phyloP scores from a whole-genome alignment of 192 early-diverging fungal genomes.

The Spizellomyces punctatus region DNA sequence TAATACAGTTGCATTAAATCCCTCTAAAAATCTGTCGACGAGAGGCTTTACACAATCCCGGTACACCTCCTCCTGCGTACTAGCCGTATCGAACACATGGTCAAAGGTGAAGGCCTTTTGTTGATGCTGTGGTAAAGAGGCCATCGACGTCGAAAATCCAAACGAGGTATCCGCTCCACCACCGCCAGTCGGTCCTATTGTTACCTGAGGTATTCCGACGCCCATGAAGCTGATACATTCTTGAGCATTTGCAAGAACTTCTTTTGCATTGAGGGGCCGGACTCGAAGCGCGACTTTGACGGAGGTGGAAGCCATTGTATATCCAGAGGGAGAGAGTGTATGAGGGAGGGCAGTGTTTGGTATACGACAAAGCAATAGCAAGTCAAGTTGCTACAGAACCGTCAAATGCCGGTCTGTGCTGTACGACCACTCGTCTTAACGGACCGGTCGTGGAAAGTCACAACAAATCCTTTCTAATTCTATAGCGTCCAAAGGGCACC shows the following conservation, averaged over 20 bases:
- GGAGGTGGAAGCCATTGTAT: conserved; percentile 38
- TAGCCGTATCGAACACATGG: conserved; percentile 68
- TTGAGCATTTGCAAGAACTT: conserved; percentile 61
- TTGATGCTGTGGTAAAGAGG: not conserved
- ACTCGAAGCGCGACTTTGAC: conserved; percentile 78
- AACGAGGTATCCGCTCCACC: too few species aligned
- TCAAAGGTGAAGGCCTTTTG: conserved; percentile 49
- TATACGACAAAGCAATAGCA: too few species aligned
- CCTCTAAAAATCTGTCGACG: conserved; percentile 54
- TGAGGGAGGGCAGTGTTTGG: too few species aligned
- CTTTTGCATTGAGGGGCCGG: conserved; percentile 76
- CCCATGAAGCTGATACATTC: conserved; percentile 34
- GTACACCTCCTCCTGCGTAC: conserved; percentile 80
- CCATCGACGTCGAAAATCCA: not conserved
- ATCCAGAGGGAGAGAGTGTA: too few species aligned
- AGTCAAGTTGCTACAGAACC: too few species aligned
- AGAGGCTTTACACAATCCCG: conserved; percentile 66
- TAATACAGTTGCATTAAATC: conserved; percentile 58
- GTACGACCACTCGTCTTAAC: too few species aligned
- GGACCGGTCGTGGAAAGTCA: too few species aligned
- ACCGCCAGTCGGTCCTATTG: not conserved
- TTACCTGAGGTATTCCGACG: conserved; percentile 11
- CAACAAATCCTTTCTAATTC: too few species aligned
- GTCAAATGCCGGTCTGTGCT: too few species aligned
- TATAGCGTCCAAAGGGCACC: too few species aligned